Percentiles rank a stretch among this genome's conserved stretches.
These are phyloP conservation scores for Globisporangium yorkense DNA, from an alignment of 352 stramenopile genomes.

Conservation along the genomic window DNA sequence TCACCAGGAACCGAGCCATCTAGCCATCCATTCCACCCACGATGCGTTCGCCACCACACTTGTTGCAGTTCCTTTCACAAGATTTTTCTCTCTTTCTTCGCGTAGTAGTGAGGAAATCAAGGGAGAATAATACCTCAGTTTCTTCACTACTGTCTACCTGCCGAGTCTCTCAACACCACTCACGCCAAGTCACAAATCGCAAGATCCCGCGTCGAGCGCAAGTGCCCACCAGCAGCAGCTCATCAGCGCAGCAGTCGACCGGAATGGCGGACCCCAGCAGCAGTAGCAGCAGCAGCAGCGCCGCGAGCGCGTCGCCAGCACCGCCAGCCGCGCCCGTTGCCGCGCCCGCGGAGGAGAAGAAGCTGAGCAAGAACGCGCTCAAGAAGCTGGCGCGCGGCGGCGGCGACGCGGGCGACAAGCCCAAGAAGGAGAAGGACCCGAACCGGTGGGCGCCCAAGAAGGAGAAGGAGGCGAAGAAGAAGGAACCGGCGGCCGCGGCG, in stretches of 20 bases:
- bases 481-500: slow-evolving; percentile 22
- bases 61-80: background rate
- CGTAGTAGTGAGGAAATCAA: background rate
- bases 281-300: background rate
- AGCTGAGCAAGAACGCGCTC: slow-evolving; percentile 94
- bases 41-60: too few species aligned
- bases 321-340: slow-evolving; percentile 5
- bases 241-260: background rate
- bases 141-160: too few species aligned
- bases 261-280: slow-evolving; percentile 10
- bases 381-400: slow-evolving; percentile 90
- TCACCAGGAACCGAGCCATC: background rate
- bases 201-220: background rate
- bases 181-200: background rate
- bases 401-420: slow-evolving; percentile 80
- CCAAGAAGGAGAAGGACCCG: slow-evolving; percentile 95
- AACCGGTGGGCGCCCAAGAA: slow-evolving; percentile 86
- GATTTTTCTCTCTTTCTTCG: background rate
- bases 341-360: slow-evolving; percentile 29
- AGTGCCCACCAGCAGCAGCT: background rate
- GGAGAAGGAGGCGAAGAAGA: slow-evolving; percentile 84
- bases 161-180: background rate
- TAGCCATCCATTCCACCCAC: background rate
- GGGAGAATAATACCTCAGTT: background rate
- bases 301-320: slow-evolving; percentile 6